phyloP scores from a whole-genome alignment of 169 alveolate genomes.

The Amoebophrya sp. region DNA sequence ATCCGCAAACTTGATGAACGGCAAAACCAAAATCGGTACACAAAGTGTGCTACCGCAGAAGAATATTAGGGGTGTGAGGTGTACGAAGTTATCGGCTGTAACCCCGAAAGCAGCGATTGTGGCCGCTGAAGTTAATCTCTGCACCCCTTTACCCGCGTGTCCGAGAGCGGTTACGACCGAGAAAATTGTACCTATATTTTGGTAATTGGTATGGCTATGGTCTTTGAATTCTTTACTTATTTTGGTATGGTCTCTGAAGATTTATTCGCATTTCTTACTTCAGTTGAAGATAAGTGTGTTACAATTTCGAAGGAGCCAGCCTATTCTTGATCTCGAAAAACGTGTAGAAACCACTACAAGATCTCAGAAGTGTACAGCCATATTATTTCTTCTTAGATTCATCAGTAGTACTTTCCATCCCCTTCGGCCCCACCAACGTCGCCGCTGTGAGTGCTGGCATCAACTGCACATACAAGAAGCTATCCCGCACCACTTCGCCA shows the following conservation, averaged over 20 bases:
- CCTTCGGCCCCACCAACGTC: slow-evolving; percentile 20
- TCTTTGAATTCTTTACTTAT: too few relatives aligned
- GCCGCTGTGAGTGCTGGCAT: slow-evolving; percentile 28
- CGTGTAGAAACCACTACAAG: too few relatives aligned
- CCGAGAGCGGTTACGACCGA: slow-evolving; percentile 26
- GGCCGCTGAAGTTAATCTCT: slow-evolving; percentile 29
- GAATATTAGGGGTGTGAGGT: slow-evolving; percentile 16
- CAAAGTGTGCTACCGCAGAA: slow-evolving; percentile 29
- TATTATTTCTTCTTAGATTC: too few relatives aligned
- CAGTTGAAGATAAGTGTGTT: too few relatives aligned
- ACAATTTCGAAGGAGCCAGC: too few relatives aligned
- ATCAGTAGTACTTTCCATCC: background rate
- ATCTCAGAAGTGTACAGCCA: too few relatives aligned
- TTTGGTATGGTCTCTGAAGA: too few relatives aligned
- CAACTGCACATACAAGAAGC: slow-evolving; percentile 28
- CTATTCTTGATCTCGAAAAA: too few relatives aligned
- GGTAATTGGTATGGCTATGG: too few relatives aligned
- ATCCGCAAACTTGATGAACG: background rate
- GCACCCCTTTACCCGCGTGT: background rate
- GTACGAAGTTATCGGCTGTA: background rate
- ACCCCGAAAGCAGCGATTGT: slow-evolving; percentile 26
- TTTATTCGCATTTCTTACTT: too few relatives aligned
- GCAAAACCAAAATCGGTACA: background rate
- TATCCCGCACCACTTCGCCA: slow-evolving; percentile 26
- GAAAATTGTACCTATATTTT: slow-evolving; percentile 24